phyloP scores from a whole-genome alignment of 805 yeast genomes.

The Nakazawaea populi region DNA sequence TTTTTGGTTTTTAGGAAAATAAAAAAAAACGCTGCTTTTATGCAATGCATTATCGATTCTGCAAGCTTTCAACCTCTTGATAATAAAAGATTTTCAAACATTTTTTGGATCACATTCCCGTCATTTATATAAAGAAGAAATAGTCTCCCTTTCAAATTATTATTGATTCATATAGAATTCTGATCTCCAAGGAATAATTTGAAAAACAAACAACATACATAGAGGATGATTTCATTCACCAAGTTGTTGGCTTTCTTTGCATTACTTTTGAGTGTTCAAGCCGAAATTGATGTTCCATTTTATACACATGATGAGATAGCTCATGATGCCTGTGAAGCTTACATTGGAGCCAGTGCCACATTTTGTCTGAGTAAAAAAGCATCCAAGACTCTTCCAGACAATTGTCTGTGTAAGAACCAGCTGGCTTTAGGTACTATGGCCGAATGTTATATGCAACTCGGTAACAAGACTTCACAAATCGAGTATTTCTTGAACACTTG shows the following conservation, averaged over 20 bases:
- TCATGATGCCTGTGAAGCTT: not conserved
- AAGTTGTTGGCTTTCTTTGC: not conserved
- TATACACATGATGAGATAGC: slow-evolving; percentile 7
- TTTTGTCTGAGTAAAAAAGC: not conserved
- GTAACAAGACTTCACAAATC: slow-evolving; percentile 12
- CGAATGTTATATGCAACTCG: slow-evolving; percentile 16
- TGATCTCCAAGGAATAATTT: no score
- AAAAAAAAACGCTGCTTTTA: no score
- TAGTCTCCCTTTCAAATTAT: not conserved
- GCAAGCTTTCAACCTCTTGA: not conserved
- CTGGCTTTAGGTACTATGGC: slow-evolving; percentile 24
- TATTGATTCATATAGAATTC: no score
- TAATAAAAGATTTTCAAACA: not conserved
- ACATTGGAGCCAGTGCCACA: not conserved
- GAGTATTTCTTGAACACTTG: slow-evolving; percentile 17
- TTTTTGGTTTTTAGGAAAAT: no score
- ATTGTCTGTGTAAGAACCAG: slow-evolving; percentile 20
- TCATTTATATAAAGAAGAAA: not conserved
- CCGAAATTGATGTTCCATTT: slow-evolving; percentile 2
- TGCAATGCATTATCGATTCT: not conserved
- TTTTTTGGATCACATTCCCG: not conserved
- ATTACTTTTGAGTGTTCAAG: not conserved
- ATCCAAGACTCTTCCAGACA: not conserved
- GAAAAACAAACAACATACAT: not conserved
- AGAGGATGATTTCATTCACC: not conserved